Evolutionary conservation across 2,329 filamentous ascomycete species (phyloP), one percentile per base, ranked within the genome.

Genomic region (Calonectria multiphialidica): DNA sequence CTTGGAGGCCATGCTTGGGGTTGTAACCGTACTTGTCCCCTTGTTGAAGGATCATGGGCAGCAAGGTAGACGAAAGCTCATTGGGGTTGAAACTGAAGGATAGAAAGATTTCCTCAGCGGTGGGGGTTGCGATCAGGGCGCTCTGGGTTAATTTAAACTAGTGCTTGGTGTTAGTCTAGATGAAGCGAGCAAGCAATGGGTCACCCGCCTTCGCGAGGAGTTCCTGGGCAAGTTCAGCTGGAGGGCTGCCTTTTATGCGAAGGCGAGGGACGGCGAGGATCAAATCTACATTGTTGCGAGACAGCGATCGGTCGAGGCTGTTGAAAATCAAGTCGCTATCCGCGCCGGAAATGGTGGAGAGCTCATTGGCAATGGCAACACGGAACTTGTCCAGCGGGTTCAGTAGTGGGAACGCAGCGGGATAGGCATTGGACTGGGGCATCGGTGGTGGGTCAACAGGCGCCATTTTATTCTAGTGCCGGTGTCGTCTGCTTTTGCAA

Each of bases 321-420:
- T 69, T 12, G 16, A 69, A 69, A 21, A 64, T 47, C 37, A 64
- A 40, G 15, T 64, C 47, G 7, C 18, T 3, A 6, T 64, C 59
- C 2, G 37, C 47, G 8, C 66, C 66, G 25, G 66, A 64, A 13
- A 69, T 57, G 2, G 7, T 16, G 2, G 66, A 69, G 25, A 69
- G 42, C n/a, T 69, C 45, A 23, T 64, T 23, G 5, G 66, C 59
- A 45, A 47, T 37, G 12, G 66, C 66, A 37, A 69, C 13, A 10
- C 66, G 66, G 18, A 45, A 64, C 37, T n/a, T 35, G 55, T 69
- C 66, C 35, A 69, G 42, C 8, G 47, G 66, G 45, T 69, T 69
- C 47, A 57, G 44, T 4, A 37, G 16, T 45, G 66, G 66, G 47
- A 69, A 69, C n/a, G 53, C 53, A 23, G 30, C 13, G 21, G 53